Evolutionary conservation across 768 basidiomycete species (phyloP), one percentile per base, ranked within the genome.

Genomic region (Trametes elegans): DNA sequence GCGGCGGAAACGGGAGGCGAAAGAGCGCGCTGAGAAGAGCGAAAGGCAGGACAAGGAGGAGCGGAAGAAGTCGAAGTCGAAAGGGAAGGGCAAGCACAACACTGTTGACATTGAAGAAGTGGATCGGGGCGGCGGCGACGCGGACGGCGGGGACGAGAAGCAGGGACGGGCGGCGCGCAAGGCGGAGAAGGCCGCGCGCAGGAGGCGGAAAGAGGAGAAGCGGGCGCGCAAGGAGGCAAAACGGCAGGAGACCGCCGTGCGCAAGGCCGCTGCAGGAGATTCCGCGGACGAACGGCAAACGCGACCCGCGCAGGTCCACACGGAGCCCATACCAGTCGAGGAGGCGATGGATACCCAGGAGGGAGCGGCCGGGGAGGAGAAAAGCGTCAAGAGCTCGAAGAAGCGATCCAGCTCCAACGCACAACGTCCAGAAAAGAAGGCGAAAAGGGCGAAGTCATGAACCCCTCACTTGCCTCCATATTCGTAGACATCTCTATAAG

Each of bases 141-240:
- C 14, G n/a, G 49, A 48, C 35, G 28, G 29, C 23, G n/a, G n/a
- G n/a, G 38, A 40, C 10, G 18, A 7, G 16, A 32, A 52, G 24
- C 40, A 46, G 21, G 34, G 21, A 10, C 31, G 35, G 36, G 57
- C 52, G 7, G 38, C 28, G 43, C 44, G 49, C 18, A 55, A 41
- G 41, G 54, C 44, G 16, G 62, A 47, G 36, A 59, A 57, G 40
- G 60, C 50, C 32, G 66, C 64, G 57, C 55, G 61, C 45, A 64
- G 53, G 50, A 57, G 56, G 35, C 50, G 51, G 49, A 59, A 53
- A 42, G 67, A 54, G n/a, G 67, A 68, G 44, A 68, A 60, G 48
- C 54, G 58, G 14, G 64, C 64, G 14, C 56, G 60, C 21, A 68
- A 66, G 49, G 64, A 66, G 52, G 63, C 59, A 49, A 62, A 23